Evolutionary conservation across 306 rosid species (phyloP).

Genomic region (Vachellia pachyceras): DNA sequence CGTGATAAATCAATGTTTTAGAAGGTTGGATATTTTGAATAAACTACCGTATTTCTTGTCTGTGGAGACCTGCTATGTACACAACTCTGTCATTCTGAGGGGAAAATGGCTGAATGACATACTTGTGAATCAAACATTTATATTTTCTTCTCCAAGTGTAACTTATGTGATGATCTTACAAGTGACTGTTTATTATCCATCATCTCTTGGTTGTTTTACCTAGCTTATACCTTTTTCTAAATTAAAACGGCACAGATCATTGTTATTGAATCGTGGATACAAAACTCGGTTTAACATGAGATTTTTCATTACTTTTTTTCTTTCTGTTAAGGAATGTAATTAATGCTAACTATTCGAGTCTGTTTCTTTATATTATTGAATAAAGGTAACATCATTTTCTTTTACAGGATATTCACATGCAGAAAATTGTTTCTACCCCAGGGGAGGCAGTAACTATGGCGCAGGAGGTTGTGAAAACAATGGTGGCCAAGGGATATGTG

Average conservation of each 20-base stretch:
- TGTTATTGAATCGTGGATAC: not conserved
- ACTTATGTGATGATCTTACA: not conserved
- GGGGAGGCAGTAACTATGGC: conserved; percentile 82
- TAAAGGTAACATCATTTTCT: not conserved
- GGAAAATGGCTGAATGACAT: not conserved
- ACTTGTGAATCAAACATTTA: conserved; percentile 9
- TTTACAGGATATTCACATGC: conserved; percentile 56
- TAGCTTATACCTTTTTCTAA: not conserved
- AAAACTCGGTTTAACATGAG: not conserved
- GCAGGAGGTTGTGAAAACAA: conserved; percentile 80
- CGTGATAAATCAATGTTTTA: not conserved
- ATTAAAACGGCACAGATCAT: not conserved
- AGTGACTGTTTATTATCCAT: not conserved
- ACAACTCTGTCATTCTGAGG: not conserved
- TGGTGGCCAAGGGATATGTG: conserved; percentile 91
- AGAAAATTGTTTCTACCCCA: conserved; percentile 58
- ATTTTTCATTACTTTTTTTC: not conserved
- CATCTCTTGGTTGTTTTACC: not conserved
- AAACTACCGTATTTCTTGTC: conserved; percentile 16
- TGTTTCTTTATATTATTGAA: not conserved
- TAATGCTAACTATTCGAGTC: not conserved
- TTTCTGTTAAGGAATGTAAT: not conserved
- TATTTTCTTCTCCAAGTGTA: not conserved
- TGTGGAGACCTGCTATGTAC: not conserved
- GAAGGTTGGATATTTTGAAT: not conserved